phyloP scores from a whole-genome alignment of 805 yeast genomes.

The Teunomyces barrocoloradensis region DNA sequence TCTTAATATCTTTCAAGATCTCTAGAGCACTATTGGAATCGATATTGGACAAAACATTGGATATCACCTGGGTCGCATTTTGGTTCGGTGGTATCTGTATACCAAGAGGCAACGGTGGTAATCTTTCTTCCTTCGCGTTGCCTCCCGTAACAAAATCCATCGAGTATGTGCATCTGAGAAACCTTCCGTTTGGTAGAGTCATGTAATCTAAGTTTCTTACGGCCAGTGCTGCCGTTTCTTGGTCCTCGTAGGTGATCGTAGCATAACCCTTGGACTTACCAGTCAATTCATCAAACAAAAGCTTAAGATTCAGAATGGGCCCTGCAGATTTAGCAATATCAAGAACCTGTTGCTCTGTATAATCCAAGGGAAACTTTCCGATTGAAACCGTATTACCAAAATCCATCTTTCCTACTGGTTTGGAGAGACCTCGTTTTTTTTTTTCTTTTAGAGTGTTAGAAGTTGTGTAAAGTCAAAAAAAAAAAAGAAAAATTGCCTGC shows the following conservation, averaged over 20 bases:
- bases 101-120: slow-evolving; percentile 43
- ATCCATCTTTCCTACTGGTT: not conserved
- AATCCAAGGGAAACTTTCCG: slow-evolving; percentile 89
- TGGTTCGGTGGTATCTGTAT: slow-evolving; percentile 40
- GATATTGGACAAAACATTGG: slow-evolving; percentile 19
- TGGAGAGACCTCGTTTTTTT: no score
- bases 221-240: slow-evolving; percentile 86
- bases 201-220: slow-evolving; percentile 83
- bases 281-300: slow-evolving; percentile 82
- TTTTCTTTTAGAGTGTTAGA: not conserved
- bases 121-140: slow-evolving; percentile 19
- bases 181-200: slow-evolving; percentile 60
- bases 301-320: slow-evolving; percentile 71
- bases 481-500: not conserved
- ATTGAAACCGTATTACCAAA: slow-evolving; percentile 50
- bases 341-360: slow-evolving; percentile 88
- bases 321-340: slow-evolving; percentile 87
- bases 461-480: not conserved
- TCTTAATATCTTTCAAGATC: slow-evolving; percentile 50
- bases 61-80: slow-evolving; percentile 31
- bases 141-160: slow-evolving; percentile 15
- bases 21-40: slow-evolving; percentile 22
- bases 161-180: slow-evolving; percentile 71
- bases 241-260: slow-evolving; percentile 76
- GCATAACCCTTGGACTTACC: slow-evolving; percentile 92